Base-by-base conservation (phyloP, 495 filamentous ascomycete genomes). In the Penicillium malachiteum region DNA sequence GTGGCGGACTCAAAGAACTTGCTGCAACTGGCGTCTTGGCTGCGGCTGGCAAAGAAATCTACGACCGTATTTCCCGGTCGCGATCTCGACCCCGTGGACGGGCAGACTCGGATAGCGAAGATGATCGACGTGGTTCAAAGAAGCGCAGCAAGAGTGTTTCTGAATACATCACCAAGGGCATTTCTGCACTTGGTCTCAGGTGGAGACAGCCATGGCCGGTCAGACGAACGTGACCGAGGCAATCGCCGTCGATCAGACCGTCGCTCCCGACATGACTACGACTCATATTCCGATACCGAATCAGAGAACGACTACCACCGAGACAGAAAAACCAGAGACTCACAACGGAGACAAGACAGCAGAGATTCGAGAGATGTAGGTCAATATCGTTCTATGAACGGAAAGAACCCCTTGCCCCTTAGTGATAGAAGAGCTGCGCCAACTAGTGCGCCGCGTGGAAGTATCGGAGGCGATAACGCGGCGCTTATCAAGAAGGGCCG, bases 31-130 rank as follows among this genome's bases (percentile, higher is more conserved):
- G 89, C 13, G 72, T 91, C 13, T 79, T 88, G n/a, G 88, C 90
- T 21, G 78, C 91, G 30, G 90, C 84, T 3, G 91, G 85, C 48
- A 96, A 96, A 72, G 88, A 91, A 56, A 75, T 91, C 53, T 82
- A 84, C 60, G 84, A 90, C 53, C 81, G 80, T 52, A 69, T 79
- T 51, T 68, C 65, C 7, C 84, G 82, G 48, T 87, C 84, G 48
- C 82, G 84, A 59, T 91, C 88, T 33, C 77, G 82, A 38, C 71
- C 69, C 41, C 78, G 75, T n/a, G 70, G 68, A 39, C 76, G 80
- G 37, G 72, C 71, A 35, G 76, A 83, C 30, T 47, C 42, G 46
- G 68, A 63, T 34, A 65, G 62, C 35, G 70, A 71, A 44, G 68
- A 70, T 54, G 80, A 81, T 35, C 65, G 69, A 2, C 71, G 74